Evolutionary conservation across 176 grass and related monocot genomes (phyloP).

Genomic region (Aegilops sharonensis): DNA sequence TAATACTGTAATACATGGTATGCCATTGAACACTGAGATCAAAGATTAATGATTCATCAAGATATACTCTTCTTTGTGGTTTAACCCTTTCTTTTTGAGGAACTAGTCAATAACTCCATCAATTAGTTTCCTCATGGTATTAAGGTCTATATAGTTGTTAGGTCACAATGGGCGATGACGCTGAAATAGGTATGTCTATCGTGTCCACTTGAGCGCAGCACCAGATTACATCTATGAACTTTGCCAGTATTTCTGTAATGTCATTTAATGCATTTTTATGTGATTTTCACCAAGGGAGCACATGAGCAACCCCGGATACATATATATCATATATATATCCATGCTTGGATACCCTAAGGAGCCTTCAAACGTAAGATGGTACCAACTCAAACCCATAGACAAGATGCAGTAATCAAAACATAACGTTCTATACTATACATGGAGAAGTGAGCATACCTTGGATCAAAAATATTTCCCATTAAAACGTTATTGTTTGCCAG

Average conservation of each 20-base stretch:
- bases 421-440: constrained; percentile 23
- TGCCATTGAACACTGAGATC: neutral
- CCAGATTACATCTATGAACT: neutral
- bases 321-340: neutral
- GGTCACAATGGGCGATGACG: neutral
- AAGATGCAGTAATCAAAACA: constrained; percentile 11
- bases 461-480: constrained; percentile 70
- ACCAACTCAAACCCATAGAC: constrained; percentile 13
- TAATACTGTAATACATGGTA: neutral
- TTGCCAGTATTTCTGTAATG: neutral
- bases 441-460: constrained; percentile 55
- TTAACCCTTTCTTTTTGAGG: constrained; percentile 4
- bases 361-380: neutral
- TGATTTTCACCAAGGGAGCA: neutral
- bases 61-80: constrained; percentile 9
- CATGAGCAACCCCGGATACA: neutral
- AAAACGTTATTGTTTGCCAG: constrained; percentile 54
- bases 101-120: constrained; percentile 5
- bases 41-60: constrained; percentile 10
- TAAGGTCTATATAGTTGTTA: neutral
- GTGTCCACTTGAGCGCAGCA: neutral
- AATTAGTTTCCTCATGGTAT: constrained; percentile 7
- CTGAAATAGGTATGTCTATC: constrained; percentile 2
- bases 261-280: neutral
- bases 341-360: constrained; percentile 9